Evolutionary conservation across 305 asterid genomes (phyloP), one percentile per base, ranked within the genome.

Genomic region (Fraxinus ornus): DNA sequence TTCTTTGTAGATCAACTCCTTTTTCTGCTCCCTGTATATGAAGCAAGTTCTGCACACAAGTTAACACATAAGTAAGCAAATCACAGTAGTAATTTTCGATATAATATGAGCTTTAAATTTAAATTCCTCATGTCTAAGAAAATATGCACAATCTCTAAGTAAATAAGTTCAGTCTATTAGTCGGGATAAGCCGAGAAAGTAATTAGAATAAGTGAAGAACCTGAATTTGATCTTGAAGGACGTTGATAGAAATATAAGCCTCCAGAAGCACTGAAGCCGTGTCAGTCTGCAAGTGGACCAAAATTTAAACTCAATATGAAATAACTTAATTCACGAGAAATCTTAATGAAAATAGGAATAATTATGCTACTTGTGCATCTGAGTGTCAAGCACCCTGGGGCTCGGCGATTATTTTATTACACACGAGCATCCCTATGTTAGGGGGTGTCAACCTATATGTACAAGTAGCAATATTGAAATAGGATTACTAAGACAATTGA

Each of bases 241-340:
- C 84, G 79, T 90, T 83, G 84, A 91, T 89, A 36, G 88, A 87
- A 78, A 89, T 32, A 36, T 84, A 86, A 73, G 95, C 92, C 86
- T 91, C 93, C 0, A 87, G 90, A 81, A 91, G 93, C 73, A 91
- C 95, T 3, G 95, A 91, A 75, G 95, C 90, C 47, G 92, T 90
- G 70, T 90, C 94, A 78, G 92, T 86, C 94, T 90, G 49, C 49
- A 39, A 39, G 49, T 39, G 49, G 47, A 39, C 49, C 49, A 2
- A 39, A 39, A 8, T 39, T 39, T 39, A 9, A 39, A 39, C 49
- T 39, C 49, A 39, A 9, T 39, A 39, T 8, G 13, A 8, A 7
- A 39, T 39, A 39, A 39, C 47, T 39, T 39, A 8, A 7, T 39
- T 39, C 47, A 39, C 47, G 2, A 39, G 47, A 39, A 8, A 39